These are phyloP conservation scores for Myrica gale DNA, from an alignment of 306 rosid genomes.

Conservation along the genomic window DNA sequence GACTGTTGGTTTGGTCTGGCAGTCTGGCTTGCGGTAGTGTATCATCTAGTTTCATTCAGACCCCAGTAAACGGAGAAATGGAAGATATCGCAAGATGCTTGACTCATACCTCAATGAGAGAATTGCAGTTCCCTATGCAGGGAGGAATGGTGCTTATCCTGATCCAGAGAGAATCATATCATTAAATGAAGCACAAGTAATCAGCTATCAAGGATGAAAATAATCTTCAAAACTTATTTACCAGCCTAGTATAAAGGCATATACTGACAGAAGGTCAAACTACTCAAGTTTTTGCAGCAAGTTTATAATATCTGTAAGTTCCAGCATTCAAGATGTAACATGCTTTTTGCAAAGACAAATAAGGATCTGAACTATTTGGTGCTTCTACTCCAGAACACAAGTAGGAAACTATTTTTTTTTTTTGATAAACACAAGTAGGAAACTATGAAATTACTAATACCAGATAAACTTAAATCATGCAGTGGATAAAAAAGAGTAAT, in stretches of 20 bases:
- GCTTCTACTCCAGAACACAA: not conserved
- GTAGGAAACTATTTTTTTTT: no score
- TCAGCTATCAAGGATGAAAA: not conserved
- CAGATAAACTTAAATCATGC: slow-evolving; percentile 6
- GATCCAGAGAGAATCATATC: slow-evolving; percentile 23
- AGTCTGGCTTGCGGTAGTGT: not conserved
- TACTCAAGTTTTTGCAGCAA: not conserved
- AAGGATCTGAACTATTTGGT: not conserved
- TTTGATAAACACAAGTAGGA: slow-evolving; percentile 12
- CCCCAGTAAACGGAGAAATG: not conserved
- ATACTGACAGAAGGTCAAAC: not conserved
- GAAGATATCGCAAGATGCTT: not conserved
- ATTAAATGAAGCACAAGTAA: not conserved
- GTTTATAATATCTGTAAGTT: not conserved
- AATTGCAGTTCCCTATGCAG: slow-evolving; percentile 58
- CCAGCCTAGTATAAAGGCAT: no score
- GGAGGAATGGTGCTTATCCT: slow-evolving; percentile 63
- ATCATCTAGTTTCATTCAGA: slow-evolving; percentile 1
- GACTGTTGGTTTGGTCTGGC: not conserved
- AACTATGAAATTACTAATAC: slow-evolving; percentile 13
- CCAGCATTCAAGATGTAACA: not conserved
- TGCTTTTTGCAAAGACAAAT: not conserved
- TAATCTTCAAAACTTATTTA: not conserved
- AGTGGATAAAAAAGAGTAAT: not conserved
- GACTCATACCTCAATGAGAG: slow-evolving; percentile 75